Evolutionary conservation across 2,329 filamentous ascomycete species (phyloP).

Genomic region (Albophoma yamanashiensis): DNA sequence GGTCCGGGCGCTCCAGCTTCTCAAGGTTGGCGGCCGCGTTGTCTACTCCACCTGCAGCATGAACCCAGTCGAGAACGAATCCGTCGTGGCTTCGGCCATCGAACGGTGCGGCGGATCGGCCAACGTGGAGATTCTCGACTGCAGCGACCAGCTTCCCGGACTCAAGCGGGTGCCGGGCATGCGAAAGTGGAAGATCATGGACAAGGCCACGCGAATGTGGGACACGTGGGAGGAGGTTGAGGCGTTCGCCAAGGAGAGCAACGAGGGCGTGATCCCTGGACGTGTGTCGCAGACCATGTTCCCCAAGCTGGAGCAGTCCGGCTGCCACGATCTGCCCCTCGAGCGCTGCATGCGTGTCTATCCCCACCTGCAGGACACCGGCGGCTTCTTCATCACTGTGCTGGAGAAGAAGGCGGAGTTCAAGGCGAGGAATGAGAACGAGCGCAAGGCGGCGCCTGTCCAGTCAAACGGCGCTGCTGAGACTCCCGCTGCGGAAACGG

Average conservation of each 20-base stretch:
- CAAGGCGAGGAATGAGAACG: conserved; percentile 60
- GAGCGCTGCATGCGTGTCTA: conserved; percentile 92
- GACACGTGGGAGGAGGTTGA: conserved; percentile 74
- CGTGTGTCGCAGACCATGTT: conserved; percentile 79
- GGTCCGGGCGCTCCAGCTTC: conserved; percentile 84
- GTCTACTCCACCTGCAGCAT: conserved; percentile 98
- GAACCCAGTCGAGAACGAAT: conserved; percentile 97
- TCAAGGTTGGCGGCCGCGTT: conserved; percentile 87
- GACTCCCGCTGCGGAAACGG: conserved; percentile 8
- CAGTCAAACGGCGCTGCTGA: conserved; percentile 3
- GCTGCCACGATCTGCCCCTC: conserved; percentile 58
- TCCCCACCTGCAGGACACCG: conserved; percentile 90
- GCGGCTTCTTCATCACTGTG: conserved; percentile 94
- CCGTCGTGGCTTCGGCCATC: conserved; percentile 80
- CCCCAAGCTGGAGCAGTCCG: conserved; percentile 42
- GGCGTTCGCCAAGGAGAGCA: conserved; percentile 51
- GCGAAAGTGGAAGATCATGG: conserved; percentile 81
- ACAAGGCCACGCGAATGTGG: conserved; percentile 72
- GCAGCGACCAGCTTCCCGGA: conserved; percentile 63
- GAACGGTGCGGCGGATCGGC: conserved; percentile 74
- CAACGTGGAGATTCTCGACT: conserved; percentile 79
- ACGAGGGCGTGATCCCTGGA: conserved; percentile 43
- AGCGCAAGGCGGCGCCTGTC: conserved; percentile 24
- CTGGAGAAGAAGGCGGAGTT: conserved; percentile 87
- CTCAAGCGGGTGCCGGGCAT: conserved; percentile 70